Percentiles rank a stretch among this genome's conserved stretches.
phyloP scores from a whole-genome alignment of 176 grass and related monocot genomes.

The barley (Hordeum vulgare) region DNA sequence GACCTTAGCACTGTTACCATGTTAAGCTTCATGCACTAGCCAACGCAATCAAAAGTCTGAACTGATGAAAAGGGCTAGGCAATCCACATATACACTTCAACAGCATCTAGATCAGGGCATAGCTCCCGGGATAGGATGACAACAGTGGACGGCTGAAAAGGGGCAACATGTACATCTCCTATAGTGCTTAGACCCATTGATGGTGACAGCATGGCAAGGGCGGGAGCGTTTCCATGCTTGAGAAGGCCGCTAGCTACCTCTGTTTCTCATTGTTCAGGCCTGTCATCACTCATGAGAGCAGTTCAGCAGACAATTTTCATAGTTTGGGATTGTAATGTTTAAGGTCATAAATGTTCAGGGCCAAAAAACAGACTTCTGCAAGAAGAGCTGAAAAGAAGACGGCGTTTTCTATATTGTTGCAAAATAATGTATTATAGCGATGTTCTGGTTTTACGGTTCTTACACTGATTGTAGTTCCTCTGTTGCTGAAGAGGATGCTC shows the following conservation, averaged over 20 bases:
- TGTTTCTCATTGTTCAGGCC: not conserved
- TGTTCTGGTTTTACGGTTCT: not conserved
- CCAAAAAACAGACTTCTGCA: not conserved
- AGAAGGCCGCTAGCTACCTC: not conserved
- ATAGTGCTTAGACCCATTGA: not conserved
- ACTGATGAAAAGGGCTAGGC: too few species aligned
- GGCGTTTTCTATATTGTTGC: not conserved
- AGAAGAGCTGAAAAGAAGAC: not conserved
- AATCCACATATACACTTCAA: too few species aligned
- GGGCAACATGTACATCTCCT: not conserved
- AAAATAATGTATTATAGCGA: not conserved
- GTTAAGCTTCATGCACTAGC: too few species aligned
- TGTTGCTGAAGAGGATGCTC: not conserved
- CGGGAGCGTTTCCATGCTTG: not conserved
- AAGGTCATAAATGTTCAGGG: not conserved
- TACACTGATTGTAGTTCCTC: not conserved
- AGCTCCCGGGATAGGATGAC: not conserved
- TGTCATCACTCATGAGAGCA: not conserved
- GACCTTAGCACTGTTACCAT: too few species aligned
- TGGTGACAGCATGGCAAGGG: not conserved
- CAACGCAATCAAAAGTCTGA: too few species aligned
- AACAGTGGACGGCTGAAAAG: not conserved
- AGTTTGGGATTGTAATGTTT: not conserved
- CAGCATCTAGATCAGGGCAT: not conserved
- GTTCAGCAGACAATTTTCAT: not conserved